Conservation (phyloP, 75 land plant species). For the Sequoiadendron giganteum region DNA sequence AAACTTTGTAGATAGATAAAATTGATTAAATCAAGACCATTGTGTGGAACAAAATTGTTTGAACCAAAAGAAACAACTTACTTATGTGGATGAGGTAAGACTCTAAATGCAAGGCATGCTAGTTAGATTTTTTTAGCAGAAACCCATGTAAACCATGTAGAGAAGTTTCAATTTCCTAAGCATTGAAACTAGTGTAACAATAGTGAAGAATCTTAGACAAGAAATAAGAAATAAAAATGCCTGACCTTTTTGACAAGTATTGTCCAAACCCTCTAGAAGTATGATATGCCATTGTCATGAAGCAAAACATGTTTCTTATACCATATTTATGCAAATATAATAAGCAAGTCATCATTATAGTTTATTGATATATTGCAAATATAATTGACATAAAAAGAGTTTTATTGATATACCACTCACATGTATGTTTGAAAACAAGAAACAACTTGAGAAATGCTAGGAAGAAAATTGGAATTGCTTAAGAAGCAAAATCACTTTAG, state of each 20-base stretch:
- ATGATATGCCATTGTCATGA: slow-evolving; percentile 31
- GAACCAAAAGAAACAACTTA: too few species aligned
- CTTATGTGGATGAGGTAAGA: too few species aligned
- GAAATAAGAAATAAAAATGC: background rate
- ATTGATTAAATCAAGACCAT: too few species aligned
- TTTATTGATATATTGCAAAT: too few species aligned
- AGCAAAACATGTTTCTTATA: background rate
- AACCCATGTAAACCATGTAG: too few species aligned
- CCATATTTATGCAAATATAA: background rate
- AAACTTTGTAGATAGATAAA: too few species aligned
- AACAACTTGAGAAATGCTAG: background rate
- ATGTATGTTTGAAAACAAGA: background rate
- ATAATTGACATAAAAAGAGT: background rate
- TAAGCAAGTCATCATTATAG: background rate
- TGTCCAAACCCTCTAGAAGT: slow-evolving; percentile 35
- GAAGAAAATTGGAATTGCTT: background rate
- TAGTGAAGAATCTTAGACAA: background rate
- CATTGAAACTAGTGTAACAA: background rate
- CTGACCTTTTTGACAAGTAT: slow-evolving; percentile 46
- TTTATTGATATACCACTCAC: too few species aligned
- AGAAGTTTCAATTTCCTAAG: background rate
- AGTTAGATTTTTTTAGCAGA: too few species aligned
- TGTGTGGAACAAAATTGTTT: too few species aligned
- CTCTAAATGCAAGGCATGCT: too few species aligned
- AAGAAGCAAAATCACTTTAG: background rate